Conservation (phyloP, 331 rosid genomes). For the Malus hybrid region DNA sequence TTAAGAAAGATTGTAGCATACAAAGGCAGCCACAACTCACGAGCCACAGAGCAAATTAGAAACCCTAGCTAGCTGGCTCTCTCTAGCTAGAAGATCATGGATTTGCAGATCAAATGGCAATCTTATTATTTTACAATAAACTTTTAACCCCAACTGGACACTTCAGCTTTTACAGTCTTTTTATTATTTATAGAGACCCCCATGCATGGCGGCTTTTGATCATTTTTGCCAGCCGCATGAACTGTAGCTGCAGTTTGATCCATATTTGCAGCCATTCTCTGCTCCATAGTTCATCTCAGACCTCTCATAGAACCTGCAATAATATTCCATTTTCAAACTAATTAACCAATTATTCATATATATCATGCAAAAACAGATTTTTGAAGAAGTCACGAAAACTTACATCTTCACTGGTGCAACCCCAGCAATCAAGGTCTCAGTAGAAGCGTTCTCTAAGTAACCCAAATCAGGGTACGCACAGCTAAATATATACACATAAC, state of each 20-base stretch:
- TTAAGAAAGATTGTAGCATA: not conserved
- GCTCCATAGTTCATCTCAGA: constrained; percentile 28
- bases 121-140: not conserved
- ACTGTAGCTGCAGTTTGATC: constrained; percentile 25
- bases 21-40: not conserved
- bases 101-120: not conserved
- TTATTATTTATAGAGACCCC: not conserved
- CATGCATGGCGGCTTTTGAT: not conserved
- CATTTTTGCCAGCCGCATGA: constrained; percentile 19
- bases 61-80: not conserved
- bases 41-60: not conserved
- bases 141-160: not conserved
- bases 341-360: not conserved
- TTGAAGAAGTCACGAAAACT: not conserved
- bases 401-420: constrained; percentile 31
- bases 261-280: constrained; percentile 36
- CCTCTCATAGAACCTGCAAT: constrained; percentile 16
- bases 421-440: constrained; percentile 19
- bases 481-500: not conserved
- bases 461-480: constrained; percentile 15
- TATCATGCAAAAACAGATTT: too few relatives aligned
- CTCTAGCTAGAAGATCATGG: not conserved
- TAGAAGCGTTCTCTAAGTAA: constrained; percentile 16
- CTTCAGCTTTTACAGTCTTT: not conserved
- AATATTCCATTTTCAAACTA: not conserved